Base-by-base conservation (phyloP, 2,329 filamentous ascomycete genomes). In the Neofusicoccum sp. region DNA sequence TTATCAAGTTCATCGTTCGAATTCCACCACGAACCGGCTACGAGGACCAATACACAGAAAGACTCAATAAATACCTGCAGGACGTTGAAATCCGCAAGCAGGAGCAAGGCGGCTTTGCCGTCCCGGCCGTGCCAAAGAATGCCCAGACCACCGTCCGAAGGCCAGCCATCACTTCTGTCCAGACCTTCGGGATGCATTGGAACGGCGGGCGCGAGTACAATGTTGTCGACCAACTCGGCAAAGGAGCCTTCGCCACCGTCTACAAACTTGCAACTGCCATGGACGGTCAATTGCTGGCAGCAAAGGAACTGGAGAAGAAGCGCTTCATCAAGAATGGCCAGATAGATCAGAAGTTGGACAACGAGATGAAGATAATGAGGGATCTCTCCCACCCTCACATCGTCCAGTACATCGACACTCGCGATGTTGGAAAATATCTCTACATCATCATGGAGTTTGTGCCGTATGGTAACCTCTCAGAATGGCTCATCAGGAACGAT, bases 401-500 rank as follows among this genome's bases (percentile, higher is more conserved):
- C 67, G 93, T 99, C 43, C 86, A 90, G 65, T 99, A 95, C 70
- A 86, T 96, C 60, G 92, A 96, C 68, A 90, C 95, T 70, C 84
- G 95, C 66, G 92, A 96, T 65, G 88, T 90, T 79, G 85, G 87
- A 45, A 82, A 90, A 40, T 82, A 92, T 71, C 82, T 97, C 4
- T 93, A 97, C 72, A 96, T 99, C 73, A 93, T 98, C 71, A 99
- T 99, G 95, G 95, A 99, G 70, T 96, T 85, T 67, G 86, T 98
- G 12, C 84, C 86, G 6, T 84, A 85, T 31, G 95, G 95, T 45
- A 93, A 99, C 72, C 79, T 99, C 11, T 90, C 91, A 58, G 86
- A 86, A 49, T 86, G 89, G 64, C 82, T 98, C 31, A 76, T 78
- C 20, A 80, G 84, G 9, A 74, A 84, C 31, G 85, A 85, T 0